Conservation (phyloP, 2,329 filamentous ascomycete genomes). For the Fusarium sp. region DNA sequence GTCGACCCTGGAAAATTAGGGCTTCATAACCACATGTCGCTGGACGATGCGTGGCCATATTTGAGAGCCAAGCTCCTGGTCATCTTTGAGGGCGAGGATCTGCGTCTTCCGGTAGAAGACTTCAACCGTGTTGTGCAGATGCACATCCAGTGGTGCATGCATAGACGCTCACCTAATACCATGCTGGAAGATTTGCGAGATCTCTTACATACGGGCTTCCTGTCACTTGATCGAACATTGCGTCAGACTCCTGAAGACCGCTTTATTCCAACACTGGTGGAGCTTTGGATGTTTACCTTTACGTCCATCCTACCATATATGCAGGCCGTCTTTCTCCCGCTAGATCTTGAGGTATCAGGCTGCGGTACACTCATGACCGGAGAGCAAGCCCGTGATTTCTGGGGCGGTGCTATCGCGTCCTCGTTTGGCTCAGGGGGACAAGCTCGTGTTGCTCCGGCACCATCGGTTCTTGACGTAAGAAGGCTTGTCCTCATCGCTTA, state of each 20-base stretch:
- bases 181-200: slow-evolving; percentile 82
- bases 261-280: slow-evolving; percentile 89
- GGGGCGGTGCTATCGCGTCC: slow-evolving; percentile 74
- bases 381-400: slow-evolving; percentile 88
- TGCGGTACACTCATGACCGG: slow-evolving; percentile 80
- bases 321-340: slow-evolving; percentile 91
- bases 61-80: slow-evolving; percentile 79
- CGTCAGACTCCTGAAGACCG: slow-evolving; percentile 83
- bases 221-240: slow-evolving; percentile 85
- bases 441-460: slow-evolving; percentile 60
- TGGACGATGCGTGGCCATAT: slow-evolving; percentile 85
- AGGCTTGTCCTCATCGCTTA: slow-evolving; percentile 88
- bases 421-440: slow-evolving; percentile 47
- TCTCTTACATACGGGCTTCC: slow-evolving; percentile 82
- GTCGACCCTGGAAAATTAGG: slow-evolving; percentile 65
- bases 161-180: slow-evolving; percentile 74
- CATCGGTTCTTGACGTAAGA: slow-evolving; percentile 80
- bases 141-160: slow-evolving; percentile 81
- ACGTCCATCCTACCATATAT: slow-evolving; percentile 91
- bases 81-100: slow-evolving; percentile 84
- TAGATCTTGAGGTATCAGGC: slow-evolving; percentile 94
- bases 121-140: slow-evolving; percentile 83
- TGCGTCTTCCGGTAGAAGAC: slow-evolving; percentile 83
- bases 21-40: slow-evolving; percentile 75
- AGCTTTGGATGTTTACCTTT: slow-evolving; percentile 94